Percentiles rank a stretch among this genome's conserved stretches.
Conservation (phyloP, 345 rosid species). For the Alliaria petiolata region DNA sequence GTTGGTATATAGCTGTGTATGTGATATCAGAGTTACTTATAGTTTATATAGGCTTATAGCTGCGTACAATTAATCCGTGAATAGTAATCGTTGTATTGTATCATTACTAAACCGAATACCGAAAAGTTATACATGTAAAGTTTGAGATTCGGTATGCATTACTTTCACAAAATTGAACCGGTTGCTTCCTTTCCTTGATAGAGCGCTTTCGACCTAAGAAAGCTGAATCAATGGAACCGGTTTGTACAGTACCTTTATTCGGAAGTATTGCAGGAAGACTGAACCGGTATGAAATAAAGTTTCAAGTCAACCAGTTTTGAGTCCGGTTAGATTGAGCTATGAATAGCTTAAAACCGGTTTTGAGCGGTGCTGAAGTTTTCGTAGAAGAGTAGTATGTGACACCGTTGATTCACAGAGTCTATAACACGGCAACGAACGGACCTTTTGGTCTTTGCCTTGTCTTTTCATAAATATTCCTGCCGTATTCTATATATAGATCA, state of each 20-base stretch:
- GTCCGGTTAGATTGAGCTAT: background rate
- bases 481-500: background rate
- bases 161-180: too few relatives aligned
- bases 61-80: background rate
- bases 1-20: slow-evolving; percentile 30
- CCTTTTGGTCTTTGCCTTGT: slow-evolving; percentile 16
- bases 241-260: background rate
- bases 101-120: slow-evolving; percentile 1
- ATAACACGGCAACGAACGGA: slow-evolving; percentile 16
- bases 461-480: background rate
- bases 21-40: slow-evolving; percentile 26
- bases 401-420: slow-evolving; percentile 25
- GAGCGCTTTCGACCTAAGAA: background rate
- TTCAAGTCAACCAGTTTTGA: background rate
- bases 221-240: background rate
- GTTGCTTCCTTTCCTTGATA: background rate
- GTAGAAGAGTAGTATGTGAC: background rate
- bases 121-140: slow-evolving; percentile 33
- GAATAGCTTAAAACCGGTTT: too few relatives aligned
- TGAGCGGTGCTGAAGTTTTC: background rate
- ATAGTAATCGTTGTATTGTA: slow-evolving; percentile 18
- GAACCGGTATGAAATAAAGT: background rate
- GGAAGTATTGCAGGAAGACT: background rate
- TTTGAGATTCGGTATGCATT: background rate
- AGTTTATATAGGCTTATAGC: background rate